Base-by-base conservation (phyloP, 805 yeast species). In the Cephaloascus fragrans region DNA sequence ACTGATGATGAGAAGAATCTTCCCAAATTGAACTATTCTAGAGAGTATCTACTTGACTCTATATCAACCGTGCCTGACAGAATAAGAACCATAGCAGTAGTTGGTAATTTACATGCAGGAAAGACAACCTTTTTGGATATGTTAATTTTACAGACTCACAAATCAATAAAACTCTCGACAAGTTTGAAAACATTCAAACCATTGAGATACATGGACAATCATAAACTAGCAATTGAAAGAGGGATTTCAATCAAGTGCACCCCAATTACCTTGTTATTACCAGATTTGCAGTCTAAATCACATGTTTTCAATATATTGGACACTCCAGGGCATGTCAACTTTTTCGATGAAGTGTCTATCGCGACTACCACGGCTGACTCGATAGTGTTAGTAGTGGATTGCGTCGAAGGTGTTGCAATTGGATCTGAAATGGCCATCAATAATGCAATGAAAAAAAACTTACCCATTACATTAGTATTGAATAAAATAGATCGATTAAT, bases 271-370 rank as follows among this genome's bases (percentile, higher is more conserved):
- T 47, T 85, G 8, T 53, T 89, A 4, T 55, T 81, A 14, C 73
- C 71, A 0, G 75, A 76, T 50, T 44, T 74, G 20, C 59, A 59
- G 14, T 73, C 67, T 1, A 75, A 72, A 44, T 80, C 95, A 0
- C 57, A 62, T 15, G 73, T 75, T 0, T 49, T 80, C 17, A 85
- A 83, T 50, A 44, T 89, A 1, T 46, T 87, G 1, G 99, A 94
- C 50, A 67, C 95, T 0, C 99, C 99, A 0, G 99, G 99, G 0
- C 97, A 93, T 57, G 72, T 75, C 0, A 80, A 87, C 51, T 93
- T 93, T 51, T 60, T 67, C 20, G 96, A 87, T 52, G 97, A 93
- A 47, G 59, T 76, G 3, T 68, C 75, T 0, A 69, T 74, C 0
- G 71, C 83, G 0, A 55, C 79, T 8, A 56, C 74, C 18, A 63